These are phyloP conservation scores for Monosporozyma aerobia DNA, from an alignment of 805 yeast species.

Conservation along the genomic window DNA sequence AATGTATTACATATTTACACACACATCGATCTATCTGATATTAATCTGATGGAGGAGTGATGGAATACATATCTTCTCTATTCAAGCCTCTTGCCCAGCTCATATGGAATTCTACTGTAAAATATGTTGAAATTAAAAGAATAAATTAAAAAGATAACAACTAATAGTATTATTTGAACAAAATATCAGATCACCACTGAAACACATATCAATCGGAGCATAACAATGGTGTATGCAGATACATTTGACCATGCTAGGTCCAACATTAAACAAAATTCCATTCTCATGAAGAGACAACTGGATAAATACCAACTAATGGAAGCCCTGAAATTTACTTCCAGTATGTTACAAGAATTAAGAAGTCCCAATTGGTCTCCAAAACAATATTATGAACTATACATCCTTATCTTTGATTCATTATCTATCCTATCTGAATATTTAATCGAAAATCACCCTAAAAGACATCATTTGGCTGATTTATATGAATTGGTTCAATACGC, in stretches of 20 bases:
- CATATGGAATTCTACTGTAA: too few species aligned
- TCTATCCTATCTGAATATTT: conserved; percentile 57
- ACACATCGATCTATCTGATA: too few species aligned
- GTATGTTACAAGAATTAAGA: conserved; percentile 71
- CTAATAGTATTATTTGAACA: neutral
- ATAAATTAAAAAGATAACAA: too few species aligned
- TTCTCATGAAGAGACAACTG: conserved; percentile 67
- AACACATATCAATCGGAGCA: neutral
- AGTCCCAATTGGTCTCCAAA: conserved; percentile 71
- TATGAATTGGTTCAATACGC: conserved; percentile 94
- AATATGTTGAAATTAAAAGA: too few species aligned
- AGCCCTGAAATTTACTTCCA: conserved; percentile 80
- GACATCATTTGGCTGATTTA: conserved; percentile 70
- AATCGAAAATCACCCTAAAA: conserved; percentile 55
- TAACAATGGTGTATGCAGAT: conserved; percentile 21
- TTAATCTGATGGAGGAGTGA: too few species aligned
- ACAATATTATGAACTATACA: conserved; percentile 87
- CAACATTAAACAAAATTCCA: conserved; percentile 58
- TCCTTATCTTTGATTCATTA: conserved; percentile 73
- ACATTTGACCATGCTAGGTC: conserved; percentile 21
- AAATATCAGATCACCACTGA: neutral
- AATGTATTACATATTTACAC: too few species aligned
- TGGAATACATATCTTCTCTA: too few species aligned
- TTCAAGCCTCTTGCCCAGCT: too few species aligned
- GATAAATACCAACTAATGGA: conserved; percentile 66